Percentiles rank a stretch among this genome's conserved stretches.
Conservation (phyloP, 441 rosid genomes). For the Capsella rubella region DNA sequence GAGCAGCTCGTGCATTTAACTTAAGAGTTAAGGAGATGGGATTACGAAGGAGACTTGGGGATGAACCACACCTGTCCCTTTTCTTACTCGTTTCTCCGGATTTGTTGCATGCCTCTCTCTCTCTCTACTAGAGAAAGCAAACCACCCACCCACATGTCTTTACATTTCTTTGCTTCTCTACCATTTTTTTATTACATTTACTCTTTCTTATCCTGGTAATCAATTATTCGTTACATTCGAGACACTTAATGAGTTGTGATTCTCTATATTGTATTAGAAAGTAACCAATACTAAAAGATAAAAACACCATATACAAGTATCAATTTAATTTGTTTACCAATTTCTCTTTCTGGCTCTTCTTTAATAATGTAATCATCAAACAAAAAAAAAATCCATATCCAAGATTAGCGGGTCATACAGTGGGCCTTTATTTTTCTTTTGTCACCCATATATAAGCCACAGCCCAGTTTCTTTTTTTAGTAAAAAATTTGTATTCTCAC, state of each 20-base stretch:
- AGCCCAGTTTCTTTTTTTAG: constrained; percentile 1
- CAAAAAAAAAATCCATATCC: not conserved
- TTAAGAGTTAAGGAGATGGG: too few species aligned
- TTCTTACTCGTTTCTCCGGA: constrained; percentile 12
- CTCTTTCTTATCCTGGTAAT: not conserved
- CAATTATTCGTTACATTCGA: not conserved
- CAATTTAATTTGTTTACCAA: too few species aligned
- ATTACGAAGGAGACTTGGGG: not conserved
- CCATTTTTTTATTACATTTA: too few species aligned
- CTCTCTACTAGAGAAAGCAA: not conserved
- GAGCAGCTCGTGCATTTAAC: too few species aligned
- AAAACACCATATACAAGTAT: too few species aligned
- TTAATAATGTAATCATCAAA: too few species aligned
- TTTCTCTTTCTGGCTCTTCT: too few species aligned
- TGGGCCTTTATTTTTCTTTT: not conserved
- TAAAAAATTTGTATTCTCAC: not conserved
- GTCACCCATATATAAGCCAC: not conserved
- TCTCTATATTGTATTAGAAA: too few species aligned
- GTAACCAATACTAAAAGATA: too few species aligned
- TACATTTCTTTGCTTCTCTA: not conserved
- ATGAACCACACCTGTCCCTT: constrained; percentile 16
- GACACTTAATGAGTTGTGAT: too few species aligned
- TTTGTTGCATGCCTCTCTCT: not conserved
- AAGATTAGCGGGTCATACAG: not conserved
- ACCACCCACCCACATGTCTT: not conserved